Percentiles rank a stretch among this genome's conserved stretches.
Conservation (phyloP, 164 flowering plant species). For the Nymphaea thermarum region DNA sequence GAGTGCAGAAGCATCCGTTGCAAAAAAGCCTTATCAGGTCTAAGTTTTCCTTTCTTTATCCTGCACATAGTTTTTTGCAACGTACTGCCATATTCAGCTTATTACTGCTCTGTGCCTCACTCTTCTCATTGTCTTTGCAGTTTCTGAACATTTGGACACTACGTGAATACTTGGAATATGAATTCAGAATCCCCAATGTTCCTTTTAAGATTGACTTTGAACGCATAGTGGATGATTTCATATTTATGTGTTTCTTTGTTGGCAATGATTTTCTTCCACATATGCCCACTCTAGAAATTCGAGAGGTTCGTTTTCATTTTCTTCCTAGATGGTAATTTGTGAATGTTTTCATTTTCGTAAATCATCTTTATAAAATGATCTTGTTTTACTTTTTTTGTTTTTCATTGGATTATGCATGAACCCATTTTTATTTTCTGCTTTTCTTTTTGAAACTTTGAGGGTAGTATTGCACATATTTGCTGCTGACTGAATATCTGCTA, state of each 20-base stretch:
- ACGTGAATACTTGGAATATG: constrained; percentile 84
- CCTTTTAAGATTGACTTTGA: constrained; percentile 78
- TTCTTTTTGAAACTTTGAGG: no score
- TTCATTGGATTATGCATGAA: no score
- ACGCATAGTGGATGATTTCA: constrained; percentile 82
- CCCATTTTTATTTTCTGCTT: no score
- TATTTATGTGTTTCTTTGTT: constrained; percentile 95
- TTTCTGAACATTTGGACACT: constrained; percentile 93
- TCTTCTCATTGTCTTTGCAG: constrained; percentile 26
- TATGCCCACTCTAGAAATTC: constrained; percentile 97
- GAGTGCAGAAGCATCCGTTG: constrained; percentile 35
- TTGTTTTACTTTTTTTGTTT: no score
- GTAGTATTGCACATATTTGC: no score
- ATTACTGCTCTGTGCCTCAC: neutral
- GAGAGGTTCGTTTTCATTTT: constrained; percentile 54
- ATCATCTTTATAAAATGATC: no score
- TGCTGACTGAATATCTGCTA: no score
- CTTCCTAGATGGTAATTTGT: no score
- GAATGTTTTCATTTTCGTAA: neutral
- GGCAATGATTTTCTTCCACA: constrained; percentile 98
- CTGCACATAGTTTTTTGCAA: neutral
- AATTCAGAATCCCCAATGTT: constrained; percentile 67
- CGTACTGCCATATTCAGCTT: neutral
- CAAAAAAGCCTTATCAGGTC: constrained; percentile 93
- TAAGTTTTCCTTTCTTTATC: neutral